Conservation (phyloP, 2,329 filamentous ascomycete genomes). For the Didymella arachidicola region DNA sequence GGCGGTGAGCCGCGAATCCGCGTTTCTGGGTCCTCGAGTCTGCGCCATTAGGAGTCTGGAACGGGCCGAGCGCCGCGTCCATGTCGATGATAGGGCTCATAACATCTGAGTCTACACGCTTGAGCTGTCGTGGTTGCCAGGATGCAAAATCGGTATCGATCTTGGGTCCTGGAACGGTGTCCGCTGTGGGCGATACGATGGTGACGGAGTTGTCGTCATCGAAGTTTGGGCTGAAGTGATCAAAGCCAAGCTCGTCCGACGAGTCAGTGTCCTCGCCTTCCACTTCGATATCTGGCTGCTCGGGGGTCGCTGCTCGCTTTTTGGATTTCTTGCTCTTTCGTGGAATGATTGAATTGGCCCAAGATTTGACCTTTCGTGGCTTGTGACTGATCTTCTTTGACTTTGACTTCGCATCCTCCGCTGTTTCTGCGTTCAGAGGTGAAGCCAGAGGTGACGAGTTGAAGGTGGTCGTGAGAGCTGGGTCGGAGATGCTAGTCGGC, state of each 20-base stretch:
- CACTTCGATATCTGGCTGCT: constrained; percentile 37
- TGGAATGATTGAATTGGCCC: constrained; percentile 72
- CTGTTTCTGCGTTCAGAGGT: constrained; percentile 38
- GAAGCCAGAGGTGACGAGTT: constrained; percentile 41
- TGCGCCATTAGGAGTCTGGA: constrained; percentile 80
- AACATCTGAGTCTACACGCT: constrained; percentile 61
- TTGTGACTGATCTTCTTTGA: constrained; percentile 63
- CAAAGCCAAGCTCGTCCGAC: constrained; percentile 42
- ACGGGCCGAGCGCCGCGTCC: constrained; percentile 90
- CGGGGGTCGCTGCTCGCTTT: constrained; percentile 42
- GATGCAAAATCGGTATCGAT: constrained; percentile 47
- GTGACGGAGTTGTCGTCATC: constrained; percentile 54
- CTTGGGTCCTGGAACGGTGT: constrained; percentile 33
- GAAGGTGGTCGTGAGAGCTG: constrained; percentile 40
- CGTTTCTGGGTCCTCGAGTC: constrained; percentile 62
- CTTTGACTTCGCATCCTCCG: constrained; percentile 41
- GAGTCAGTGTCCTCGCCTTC: constrained; percentile 45
- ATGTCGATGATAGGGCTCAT: constrained; percentile 88
- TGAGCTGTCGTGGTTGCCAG: constrained; percentile 49
- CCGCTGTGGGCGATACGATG: constrained; percentile 48
- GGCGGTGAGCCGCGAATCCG: constrained; percentile 58
- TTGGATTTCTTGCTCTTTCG: constrained; percentile 62
- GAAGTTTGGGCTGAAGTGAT: constrained; percentile 52
- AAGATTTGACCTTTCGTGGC: constrained; percentile 76
- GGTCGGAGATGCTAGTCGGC: constrained; percentile 45